A percentile compares a stretch with the other conserved stretches of the same genome.
phyloP scores from a whole-genome alignment of 306 rosid species.

The Cicer bijugum region DNA sequence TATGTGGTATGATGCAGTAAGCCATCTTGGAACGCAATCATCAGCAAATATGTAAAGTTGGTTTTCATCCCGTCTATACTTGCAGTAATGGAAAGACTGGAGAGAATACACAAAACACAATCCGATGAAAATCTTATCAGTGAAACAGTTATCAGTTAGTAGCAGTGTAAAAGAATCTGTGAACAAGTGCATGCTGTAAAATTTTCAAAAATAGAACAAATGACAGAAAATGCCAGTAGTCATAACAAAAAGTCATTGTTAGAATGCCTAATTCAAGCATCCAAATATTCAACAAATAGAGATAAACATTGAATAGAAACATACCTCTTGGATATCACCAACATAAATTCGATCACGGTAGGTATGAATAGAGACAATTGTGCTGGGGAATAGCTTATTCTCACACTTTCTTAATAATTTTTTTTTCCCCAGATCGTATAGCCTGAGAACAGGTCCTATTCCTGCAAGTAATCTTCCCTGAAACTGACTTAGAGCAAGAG shows the following conservation, averaged over 20 bases:
- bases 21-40: slow-evolving; percentile 97
- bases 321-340: slow-evolving; percentile 97
- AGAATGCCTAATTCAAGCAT: slow-evolving; percentile 35
- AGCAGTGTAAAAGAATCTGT: slow-evolving; percentile 16
- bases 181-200: slow-evolving; percentile 19
- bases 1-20: slow-evolving; percentile 88
- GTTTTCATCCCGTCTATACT: slow-evolving; percentile 93
- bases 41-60: slow-evolving; percentile 94
- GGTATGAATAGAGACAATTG: slow-evolving; percentile 80
- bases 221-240: slow-evolving; percentile 20
- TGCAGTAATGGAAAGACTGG: slow-evolving; percentile 99
- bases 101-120: slow-evolving; percentile 40
- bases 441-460: slow-evolving; percentile 82
- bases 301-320: slow-evolving; percentile 24
- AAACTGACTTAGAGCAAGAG: slow-evolving; percentile 89
- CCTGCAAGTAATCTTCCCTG: slow-evolving; percentile 98
- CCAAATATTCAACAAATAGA: slow-evolving; percentile 7
- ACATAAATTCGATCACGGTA: slow-evolving; percentile 93
- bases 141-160: not conserved
- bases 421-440: slow-evolving; percentile 93
- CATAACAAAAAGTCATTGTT: not conserved
- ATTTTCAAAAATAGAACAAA: slow-evolving; percentile 26
- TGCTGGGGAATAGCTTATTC: slow-evolving; percentile 89
- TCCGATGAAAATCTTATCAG: slow-evolving; percentile 28
- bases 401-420: slow-evolving; percentile 88